Percentiles rank a stretch among this genome's conserved stretches.
phyloP scores from a whole-genome alignment of 2,329 filamentous ascomycete species.

The Kalaharituber pfeilii region DNA sequence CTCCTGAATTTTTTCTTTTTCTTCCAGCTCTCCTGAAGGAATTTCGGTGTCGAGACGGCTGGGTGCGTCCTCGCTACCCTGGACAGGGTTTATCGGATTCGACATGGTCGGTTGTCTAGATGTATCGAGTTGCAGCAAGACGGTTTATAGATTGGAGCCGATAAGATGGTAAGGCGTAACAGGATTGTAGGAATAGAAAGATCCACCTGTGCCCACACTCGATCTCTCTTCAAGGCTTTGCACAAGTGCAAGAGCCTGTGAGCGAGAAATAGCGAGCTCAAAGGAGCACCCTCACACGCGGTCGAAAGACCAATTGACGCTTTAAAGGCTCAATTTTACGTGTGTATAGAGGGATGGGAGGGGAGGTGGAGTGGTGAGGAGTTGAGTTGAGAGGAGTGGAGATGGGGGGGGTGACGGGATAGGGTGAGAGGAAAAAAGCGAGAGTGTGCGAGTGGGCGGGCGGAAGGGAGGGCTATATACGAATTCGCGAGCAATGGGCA shows the following conservation, averaged over 20 bases:
- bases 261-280: background rate
- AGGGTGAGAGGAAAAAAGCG: background rate
- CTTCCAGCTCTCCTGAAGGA: slow-evolving; percentile 46
- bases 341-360: slow-evolving; percentile 10
- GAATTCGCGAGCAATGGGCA: slow-evolving; percentile 8
- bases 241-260: background rate
- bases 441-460: background rate
- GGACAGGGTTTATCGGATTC: slow-evolving; percentile 15
- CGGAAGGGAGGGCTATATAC: background rate
- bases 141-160: background rate
- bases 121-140: background rate
- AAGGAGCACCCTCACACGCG: background rate
- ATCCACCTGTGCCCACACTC: background rate
- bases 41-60: slow-evolving; percentile 42
- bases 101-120: slow-evolving; percentile 15
- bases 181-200: background rate
- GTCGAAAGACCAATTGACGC: slow-evolving; percentile 10
- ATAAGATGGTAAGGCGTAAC: background rate
- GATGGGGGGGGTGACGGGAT: background rate
- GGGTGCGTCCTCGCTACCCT: slow-evolving; percentile 15
- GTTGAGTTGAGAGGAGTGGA: slow-evolving; percentile 1
- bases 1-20: slow-evolving; percentile 26
- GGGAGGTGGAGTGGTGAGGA: slow-evolving; percentile 2
- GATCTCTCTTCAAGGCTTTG: background rate
- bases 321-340: slow-evolving; percentile 13